phyloP scores from a whole-genome alignment of 441 rosid genomes.

The Mallotus repandus region DNA sequence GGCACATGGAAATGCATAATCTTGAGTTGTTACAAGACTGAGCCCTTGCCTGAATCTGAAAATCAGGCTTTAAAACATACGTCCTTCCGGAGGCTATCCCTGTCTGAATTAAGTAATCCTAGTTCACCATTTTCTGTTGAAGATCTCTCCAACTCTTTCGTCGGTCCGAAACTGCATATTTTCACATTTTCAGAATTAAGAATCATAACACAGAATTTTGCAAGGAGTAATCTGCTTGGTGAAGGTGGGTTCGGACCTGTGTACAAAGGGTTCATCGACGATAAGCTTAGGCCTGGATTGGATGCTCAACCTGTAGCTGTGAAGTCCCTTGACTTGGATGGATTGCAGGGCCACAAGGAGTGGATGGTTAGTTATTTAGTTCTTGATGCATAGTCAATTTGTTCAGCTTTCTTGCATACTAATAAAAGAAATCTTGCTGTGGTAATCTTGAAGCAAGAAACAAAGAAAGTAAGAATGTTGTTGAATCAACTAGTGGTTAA shows the following conservation, averaged over 20 bases:
- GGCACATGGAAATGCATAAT: slow-evolving; percentile 49
- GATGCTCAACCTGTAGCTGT: slow-evolving; percentile 79
- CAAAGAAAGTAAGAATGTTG: not conserved
- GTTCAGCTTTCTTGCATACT: not conserved
- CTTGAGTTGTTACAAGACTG: slow-evolving; percentile 53
- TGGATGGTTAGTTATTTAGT: slow-evolving; percentile 70
- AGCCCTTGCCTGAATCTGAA: slow-evolving; percentile 23
- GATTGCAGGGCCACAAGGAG: slow-evolving; percentile 79
- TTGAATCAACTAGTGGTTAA: not conserved
- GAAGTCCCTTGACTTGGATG: slow-evolving; percentile 66
- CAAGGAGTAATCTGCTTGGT: slow-evolving; percentile 59
- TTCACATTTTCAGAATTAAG: slow-evolving; percentile 59
- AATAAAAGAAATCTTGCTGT: not conserved
- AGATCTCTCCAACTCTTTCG: slow-evolving; percentile 42
- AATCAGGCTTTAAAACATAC: slow-evolving; percentile 33
- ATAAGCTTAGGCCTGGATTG: slow-evolving; percentile 59
- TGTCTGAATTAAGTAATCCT: slow-evolving; percentile 61
- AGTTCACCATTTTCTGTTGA: slow-evolving; percentile 48
- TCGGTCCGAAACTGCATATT: slow-evolving; percentile 56
- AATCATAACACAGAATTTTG: slow-evolving; percentile 48
- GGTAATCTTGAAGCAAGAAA: not conserved
- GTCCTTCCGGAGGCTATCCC: slow-evolving; percentile 49
- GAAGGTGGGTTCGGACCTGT: slow-evolving; percentile 95
- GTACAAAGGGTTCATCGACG: slow-evolving; percentile 71
- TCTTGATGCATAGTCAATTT: not conserved